Base-by-base conservation (phyloP, 1,139 yeast species). In the Yamadazyma buinensis region DNA sequence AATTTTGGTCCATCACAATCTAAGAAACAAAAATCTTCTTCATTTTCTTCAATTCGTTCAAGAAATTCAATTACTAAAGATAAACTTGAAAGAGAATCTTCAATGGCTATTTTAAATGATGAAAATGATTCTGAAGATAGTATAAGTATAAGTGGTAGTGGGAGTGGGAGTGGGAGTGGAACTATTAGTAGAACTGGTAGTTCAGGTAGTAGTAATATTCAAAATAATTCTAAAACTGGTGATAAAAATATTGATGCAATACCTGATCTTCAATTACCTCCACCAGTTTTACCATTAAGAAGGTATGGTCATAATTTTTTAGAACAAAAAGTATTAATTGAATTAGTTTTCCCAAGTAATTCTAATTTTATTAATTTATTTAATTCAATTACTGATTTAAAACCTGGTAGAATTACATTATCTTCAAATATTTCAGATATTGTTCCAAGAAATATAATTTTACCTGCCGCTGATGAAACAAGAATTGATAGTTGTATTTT, bases 251-350 rank as follows among this genome's bases (percentile, higher is more conserved):
- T 73, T 3, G 95, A 86, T 47, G 73, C 80, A 15, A 90, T 92
- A 33, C 98, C 98, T 0, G 96, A 87, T 49, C 71, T 92, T 38
- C 79, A 88, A 23, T 68, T 92, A 37, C 98, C 98, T 1, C 98
- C 98, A 1, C 98, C 98, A 9, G 87, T 92, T 35, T 77, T 92
- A 32, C 98, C 98, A 0, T 66, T 92, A 36, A 73, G 97, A 50
- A 75, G 95, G 46, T 92, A 92, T 53, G 98, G 98, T 7, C 98
- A 92, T 61, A 92, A 88, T 58, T 92, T 88, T 62, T 64, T 92
- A 51, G 97, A 92, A 51, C 86, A 83, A 53, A 87, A 85, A 51
- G 87, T 86, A 3, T 78, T 88, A 45, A 74, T 92, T 24, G 95
- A 90, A 53, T 63, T 92, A 30, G 72, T 77, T 4, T 79, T 80